Evolutionary conservation across 805 yeast genomes (phyloP), one percentile per base, ranked within the genome.

Genomic region (Candida gorgasii): DNA sequence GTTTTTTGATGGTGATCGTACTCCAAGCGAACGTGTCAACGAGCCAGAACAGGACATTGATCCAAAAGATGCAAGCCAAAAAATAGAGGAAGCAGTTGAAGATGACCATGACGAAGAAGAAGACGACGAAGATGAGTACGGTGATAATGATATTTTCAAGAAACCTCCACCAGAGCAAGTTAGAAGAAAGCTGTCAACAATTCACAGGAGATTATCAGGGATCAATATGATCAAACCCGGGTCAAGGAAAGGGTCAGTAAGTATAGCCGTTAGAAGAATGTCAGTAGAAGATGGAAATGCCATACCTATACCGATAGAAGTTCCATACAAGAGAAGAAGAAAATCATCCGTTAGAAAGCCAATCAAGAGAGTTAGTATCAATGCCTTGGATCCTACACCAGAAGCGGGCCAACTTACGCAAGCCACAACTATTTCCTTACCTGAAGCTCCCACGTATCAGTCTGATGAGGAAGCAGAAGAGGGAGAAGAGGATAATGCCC

Each of bases 151-250:
- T 36, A 53, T 66, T 24, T 66, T 68, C 53, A 63, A 62, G 42
- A 53, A 48, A 22, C 65, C 67, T 4, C 20, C 12, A 9, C 35
- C 23, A 3, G 38, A 43, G 13, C 50, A 45, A 14, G 18, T 43
- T 8, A 48, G 63, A 42, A 49, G 72, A 33, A 57, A 61, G 23
- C 55, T 63, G 15, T 63, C 69, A 7, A 50, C 56, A 2, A 46
- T 58, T 15, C 71, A 60, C 44, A 58, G 72, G 28, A 44, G 74
- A 31, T 55, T 69, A 19, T 67, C 73, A 1, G 69, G 70, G 5
- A 65, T 67, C 20, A 49, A 62, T 8, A 51, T 53, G 22, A 32
- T 16, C 24, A 42, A 29, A 13, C 42, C 47, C 2, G 36, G 44
- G 3, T 56, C 58, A 29, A 51, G 69, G 15, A 50, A 65, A 12